phyloP scores from a whole-genome alignment of 495 filamentous ascomycete species.

The Neurospora pannonica region DNA sequence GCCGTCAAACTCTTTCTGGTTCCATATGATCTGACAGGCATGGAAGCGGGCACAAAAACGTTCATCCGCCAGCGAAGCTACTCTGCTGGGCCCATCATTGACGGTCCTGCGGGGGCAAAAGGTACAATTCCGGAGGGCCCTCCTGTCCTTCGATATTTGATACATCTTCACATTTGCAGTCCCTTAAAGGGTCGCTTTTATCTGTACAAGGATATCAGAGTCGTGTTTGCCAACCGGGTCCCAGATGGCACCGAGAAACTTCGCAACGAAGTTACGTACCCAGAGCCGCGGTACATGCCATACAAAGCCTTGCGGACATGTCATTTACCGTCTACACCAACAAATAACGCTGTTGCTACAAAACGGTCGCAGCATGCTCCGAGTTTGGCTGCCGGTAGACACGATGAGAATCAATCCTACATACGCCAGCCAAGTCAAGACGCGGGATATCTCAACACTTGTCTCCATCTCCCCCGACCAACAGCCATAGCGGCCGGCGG shows the following conservation, averaged over 20 bases:
- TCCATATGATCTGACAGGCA: conserved; percentile 90
- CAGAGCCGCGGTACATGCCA: conserved; percentile 75
- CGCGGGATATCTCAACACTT: neutral
- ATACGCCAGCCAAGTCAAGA: neutral
- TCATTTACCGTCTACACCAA: neutral
- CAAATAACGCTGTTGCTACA: neutral
- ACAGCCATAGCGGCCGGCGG: neutral
- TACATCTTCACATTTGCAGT: conserved; percentile 91
- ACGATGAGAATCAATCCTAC: neutral
- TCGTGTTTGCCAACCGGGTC: conserved; percentile 96
- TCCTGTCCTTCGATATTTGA: conserved; percentile 78
- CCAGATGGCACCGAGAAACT: conserved; percentile 94
- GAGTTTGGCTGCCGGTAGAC: neutral
- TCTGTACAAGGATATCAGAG: conserved; percentile 81
- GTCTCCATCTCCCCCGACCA: neutral
- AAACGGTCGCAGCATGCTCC: neutral
- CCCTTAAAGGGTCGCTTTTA: conserved; percentile 77
- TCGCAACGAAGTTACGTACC: conserved; percentile 80
- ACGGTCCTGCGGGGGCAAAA: conserved; percentile 40
- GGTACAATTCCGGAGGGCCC: conserved; percentile 28
- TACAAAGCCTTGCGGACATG: conserved; percentile 58
- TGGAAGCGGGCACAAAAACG: conserved; percentile 91
- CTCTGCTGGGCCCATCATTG: conserved; percentile 77
- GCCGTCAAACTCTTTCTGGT: conserved; percentile 92
- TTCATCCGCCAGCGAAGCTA: conserved; percentile 94